Percentiles rank a stretch among this genome's conserved stretches.
Conservation (phyloP, 1,284 basidiomycete species). For the Ceratobasidium sp. region DNA sequence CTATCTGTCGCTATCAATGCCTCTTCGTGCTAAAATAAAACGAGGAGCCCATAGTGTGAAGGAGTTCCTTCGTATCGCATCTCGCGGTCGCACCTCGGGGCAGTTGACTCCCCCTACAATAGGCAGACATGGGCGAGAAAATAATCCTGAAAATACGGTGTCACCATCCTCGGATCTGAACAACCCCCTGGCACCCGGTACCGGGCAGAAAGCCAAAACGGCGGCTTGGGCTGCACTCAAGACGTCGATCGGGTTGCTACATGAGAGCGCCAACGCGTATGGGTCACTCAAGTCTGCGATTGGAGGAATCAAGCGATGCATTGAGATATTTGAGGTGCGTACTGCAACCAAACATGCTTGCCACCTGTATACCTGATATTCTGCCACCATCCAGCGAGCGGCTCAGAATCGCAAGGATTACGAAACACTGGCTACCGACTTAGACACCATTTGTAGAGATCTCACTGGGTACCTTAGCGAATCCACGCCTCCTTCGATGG, state of each 20-base stretch:
- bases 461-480: neutral
- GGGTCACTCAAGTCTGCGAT: neutral
- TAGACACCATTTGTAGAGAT: neutral
- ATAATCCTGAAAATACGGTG: too few relatives aligned
- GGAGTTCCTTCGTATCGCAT: too few relatives aligned
- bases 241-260: neutral
- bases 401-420: neutral
- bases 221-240: neutral
- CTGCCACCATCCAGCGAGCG: neutral
- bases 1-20: too few relatives aligned
- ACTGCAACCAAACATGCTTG: neutral
- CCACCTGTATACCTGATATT: neutral
- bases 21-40: constrained; percentile 14
- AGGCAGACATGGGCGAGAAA: neutral
- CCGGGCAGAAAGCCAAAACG: too few relatives aligned
- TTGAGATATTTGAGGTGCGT: constrained; percentile 16
- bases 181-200: too few relatives aligned
- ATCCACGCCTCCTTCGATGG: neutral
- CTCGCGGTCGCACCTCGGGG: too few relatives aligned
- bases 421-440: neutral
- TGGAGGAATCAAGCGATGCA: neutral
- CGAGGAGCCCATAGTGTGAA: too few relatives aligned
- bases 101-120: too few relatives aligned
- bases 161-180: too few relatives aligned
- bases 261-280: neutral